Evolutionary conservation across 2,329 filamentous ascomycete species (phyloP), one percentile per base, ranked within the genome.

Genomic region (Cladosporium sp.): DNA sequence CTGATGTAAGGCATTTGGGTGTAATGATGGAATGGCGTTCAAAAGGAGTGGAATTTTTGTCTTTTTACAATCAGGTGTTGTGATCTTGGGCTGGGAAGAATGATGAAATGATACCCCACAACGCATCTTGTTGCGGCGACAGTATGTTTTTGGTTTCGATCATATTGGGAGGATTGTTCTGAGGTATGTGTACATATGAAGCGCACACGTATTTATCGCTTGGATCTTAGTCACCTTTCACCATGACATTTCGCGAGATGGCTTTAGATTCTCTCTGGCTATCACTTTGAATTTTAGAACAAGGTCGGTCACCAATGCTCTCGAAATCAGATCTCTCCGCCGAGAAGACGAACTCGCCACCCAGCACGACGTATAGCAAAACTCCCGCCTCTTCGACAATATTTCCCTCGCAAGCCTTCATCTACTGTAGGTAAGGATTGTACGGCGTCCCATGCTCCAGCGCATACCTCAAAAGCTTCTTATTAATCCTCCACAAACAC

Each of bases 1-100:
- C 81, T 98, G 71, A 89, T 97, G 86, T 88, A 74, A 71, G 70
- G 71, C 30, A 63, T 70, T 12, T 24, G n/a, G 41, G 28, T 11
- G 4, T 18, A 52, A 18, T 6, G 8, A 18, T 4, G 61, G 61
- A 34, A 32, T 10, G 52, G 52, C 30, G 28, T 55, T 32, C 1
- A 34, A 6, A 11, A 11, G 28, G 38, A 15, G n/a, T 32, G 24
- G 51, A 14, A 28, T 32, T 12, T 30, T 54, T 32, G 26, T 28
- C 28, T 55, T 32, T 21, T 30, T 11, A n/a, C 1, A 10, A 32
- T 10, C 30, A 18, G 32, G 28, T 49, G 18, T 49, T 61, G 18
- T 32, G 49, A 38, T 64, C n/a, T 57, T 28, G 36, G 47, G 54
- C 28, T 28, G 58, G 30, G 41, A 21, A 41, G 34, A 55, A 44